phyloP scores from a whole-genome alignment of 2,329 filamentous ascomycete species.

The Pseudogymnoascus sp. region DNA sequence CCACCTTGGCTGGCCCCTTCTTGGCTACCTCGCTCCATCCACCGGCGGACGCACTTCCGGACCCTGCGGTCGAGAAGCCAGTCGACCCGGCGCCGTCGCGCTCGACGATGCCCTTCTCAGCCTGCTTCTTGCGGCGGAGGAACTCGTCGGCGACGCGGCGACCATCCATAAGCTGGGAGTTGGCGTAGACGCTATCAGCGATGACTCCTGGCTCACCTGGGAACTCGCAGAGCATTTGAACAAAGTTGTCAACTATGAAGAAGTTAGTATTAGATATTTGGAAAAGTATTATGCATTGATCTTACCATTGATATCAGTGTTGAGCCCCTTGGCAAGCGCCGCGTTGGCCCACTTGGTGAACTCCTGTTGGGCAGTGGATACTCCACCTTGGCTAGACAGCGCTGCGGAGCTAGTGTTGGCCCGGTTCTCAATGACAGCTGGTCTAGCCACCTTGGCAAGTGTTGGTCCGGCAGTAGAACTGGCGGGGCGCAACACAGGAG shows the following conservation, averaged over 20 bases:
- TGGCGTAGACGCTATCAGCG: conserved; percentile 81
- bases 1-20: conserved; percentile 59
- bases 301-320: conserved; percentile 60
- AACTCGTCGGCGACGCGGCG: conserved; percentile 93
- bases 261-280: neutral
- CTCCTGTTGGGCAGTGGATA: conserved; percentile 66
- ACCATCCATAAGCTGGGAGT: conserved; percentile 83
- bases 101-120: conserved; percentile 84
- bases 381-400: conserved; percentile 31
- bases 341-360: conserved; percentile 88
- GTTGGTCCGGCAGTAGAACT: conserved; percentile 27
- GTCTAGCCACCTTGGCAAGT: conserved; percentile 47
- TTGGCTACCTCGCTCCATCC: conserved; percentile 98
- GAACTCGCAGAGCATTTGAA: conserved; percentile 66
- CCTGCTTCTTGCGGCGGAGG: conserved; percentile 83
- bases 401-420: conserved; percentile 40
- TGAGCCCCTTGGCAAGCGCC: conserved; percentile 69
- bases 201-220: conserved; percentile 76
- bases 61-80: conserved; percentile 34
- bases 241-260: conserved; percentile 59
- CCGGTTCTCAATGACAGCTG: conserved; percentile 32
- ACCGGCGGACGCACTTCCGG: conserved; percentile 44
- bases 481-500: conserved; percentile 33
- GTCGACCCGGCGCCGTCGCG: conserved; percentile 48
- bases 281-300: conserved; percentile 16